Evolutionary conservation across 768 basidiomycete species (phyloP).

Genomic region (Chalciporus piperatus): DNA sequence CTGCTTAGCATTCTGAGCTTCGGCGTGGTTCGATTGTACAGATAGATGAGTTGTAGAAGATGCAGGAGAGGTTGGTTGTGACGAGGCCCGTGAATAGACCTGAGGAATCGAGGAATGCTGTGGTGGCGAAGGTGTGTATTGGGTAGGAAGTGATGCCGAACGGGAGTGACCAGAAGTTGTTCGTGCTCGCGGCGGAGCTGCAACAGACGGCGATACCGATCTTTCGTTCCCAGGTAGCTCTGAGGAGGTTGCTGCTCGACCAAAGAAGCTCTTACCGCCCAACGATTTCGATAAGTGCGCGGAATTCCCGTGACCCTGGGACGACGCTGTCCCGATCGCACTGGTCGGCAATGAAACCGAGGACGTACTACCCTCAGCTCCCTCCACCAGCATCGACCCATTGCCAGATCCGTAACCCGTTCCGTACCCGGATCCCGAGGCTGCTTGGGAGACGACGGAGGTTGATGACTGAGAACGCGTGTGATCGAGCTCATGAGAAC

Average conservation of each 20-base stretch:
- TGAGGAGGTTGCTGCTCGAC: background rate
- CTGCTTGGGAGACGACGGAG: conserved; percentile 17
- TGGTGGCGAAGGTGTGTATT: background rate
- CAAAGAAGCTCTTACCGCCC: conserved; percentile 8
- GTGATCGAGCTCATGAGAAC: background rate
- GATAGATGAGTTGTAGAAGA: background rate
- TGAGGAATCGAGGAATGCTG: conserved; percentile 9
- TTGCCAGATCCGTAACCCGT: conserved; percentile 15
- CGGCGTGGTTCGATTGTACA: background rate
- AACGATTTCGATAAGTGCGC: conserved; percentile 14
- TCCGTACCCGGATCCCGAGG: conserved; percentile 14
- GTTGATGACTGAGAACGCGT: conserved; percentile 11
- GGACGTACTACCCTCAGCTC: conserved; percentile 22
- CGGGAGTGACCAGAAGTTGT: conserved; percentile 19
- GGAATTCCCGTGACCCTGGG: conserved; percentile 14
- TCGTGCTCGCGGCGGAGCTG: conserved; percentile 21
- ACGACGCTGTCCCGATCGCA: conserved; percentile 15
- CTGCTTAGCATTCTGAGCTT: conserved; percentile 11
- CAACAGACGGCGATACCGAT: conserved; percentile 4
- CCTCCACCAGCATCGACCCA: conserved; percentile 6
- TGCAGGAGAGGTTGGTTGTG: conserved; percentile 1
- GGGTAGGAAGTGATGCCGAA: conserved; percentile 11
- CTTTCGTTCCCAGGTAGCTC: background rate
- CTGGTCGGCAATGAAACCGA: conserved; percentile 17
- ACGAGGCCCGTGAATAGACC: conserved; percentile 14